A percentile compares a stretch with the other conserved stretches of the same genome.
These are phyloP conservation scores for Neofusicoccum parvum DNA, from an alignment of 2,329 filamentous ascomycete genomes.

Conservation along the genomic window DNA sequence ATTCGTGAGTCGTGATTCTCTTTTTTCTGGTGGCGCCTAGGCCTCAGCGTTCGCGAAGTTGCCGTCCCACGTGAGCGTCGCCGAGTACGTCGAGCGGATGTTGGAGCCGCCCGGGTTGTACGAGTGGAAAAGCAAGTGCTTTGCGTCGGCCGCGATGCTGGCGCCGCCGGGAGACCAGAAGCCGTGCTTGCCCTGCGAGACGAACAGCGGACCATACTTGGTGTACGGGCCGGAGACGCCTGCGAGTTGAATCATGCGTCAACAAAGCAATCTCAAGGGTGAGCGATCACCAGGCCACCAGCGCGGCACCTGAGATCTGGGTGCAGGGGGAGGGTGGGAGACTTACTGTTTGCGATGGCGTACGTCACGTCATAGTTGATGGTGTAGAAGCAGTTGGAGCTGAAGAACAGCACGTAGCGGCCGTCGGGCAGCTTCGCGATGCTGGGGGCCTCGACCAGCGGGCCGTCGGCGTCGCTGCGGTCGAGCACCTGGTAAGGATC, in stretches of 20 bases:
- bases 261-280: background rate
- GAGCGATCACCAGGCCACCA: background rate
- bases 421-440: constrained; percentile 51
- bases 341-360: constrained; percentile 44
- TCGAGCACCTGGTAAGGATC: constrained; percentile 52
- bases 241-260: background rate
- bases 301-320: background rate
- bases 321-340: background rate
- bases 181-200: constrained; percentile 13
- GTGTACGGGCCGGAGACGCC: constrained; percentile 19
- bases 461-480: constrained; percentile 50
- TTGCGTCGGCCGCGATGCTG: constrained; percentile 12
- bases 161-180: constrained; percentile 22
- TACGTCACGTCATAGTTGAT: constrained; percentile 61
- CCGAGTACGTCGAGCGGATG: constrained; percentile 14
- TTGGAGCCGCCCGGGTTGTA: constrained; percentile 8
- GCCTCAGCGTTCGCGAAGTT: constrained; percentile 6
- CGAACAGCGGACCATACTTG: constrained; percentile 17
- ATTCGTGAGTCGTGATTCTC: constrained; percentile 6
- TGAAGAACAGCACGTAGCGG: constrained; percentile 64
- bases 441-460: constrained; percentile 64
- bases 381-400: constrained; percentile 60
- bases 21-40: background rate
- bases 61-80: constrained; percentile 6
- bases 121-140: constrained; percentile 19